Percentiles rank a stretch among this genome's conserved stretches.
Evolutionary conservation across 257 asterid species (phyloP).

Genomic region (Plantago major): DNA sequence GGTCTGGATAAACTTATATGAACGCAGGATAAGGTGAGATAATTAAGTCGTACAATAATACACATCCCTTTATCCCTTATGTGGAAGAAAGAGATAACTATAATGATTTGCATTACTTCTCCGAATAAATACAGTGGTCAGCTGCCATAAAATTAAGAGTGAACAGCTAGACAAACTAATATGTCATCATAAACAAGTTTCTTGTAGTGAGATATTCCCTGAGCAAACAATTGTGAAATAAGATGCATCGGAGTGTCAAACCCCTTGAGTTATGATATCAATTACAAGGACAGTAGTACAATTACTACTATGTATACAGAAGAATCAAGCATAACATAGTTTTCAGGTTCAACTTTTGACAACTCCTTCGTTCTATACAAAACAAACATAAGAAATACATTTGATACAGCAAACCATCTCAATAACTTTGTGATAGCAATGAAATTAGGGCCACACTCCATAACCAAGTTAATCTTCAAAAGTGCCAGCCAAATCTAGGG

Average conservation of each 20-base stretch:
- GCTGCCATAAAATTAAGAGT: slow-evolving; percentile 1
- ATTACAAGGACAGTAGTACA: slow-evolving; percentile 1
- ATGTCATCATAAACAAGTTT: slow-evolving; percentile 11
- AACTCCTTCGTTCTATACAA: background rate
- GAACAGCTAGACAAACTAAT: slow-evolving; percentile 3
- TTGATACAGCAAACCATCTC: background rate
- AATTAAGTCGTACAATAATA: slow-evolving; percentile 3
- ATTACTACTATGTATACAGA: slow-evolving; percentile 2
- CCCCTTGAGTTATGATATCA: background rate
- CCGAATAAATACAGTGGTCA: slow-evolving; percentile 7
- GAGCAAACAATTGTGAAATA: background rate
- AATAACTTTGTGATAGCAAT: slow-evolving; percentile 39
- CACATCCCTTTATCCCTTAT: slow-evolving; percentile 13
- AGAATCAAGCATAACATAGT: background rate
- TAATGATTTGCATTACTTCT: slow-evolving; percentile 8
- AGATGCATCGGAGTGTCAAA: slow-evolving; percentile 11
- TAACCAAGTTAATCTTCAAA: background rate
- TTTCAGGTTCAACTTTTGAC: background rate
- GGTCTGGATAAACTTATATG: background rate
- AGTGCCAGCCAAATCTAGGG: slow-evolving; percentile 36
- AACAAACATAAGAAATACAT: background rate
- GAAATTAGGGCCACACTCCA: slow-evolving; percentile 26
- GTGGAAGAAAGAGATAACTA: slow-evolving; percentile 1
- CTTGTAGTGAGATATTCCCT: slow-evolving; percentile 13
- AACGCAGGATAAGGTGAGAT: slow-evolving; percentile 2